These are phyloP conservation scores for Helichrysum umbraculigerum DNA, from an alignment of 129 eudicot species.

Conservation along the genomic window DNA sequence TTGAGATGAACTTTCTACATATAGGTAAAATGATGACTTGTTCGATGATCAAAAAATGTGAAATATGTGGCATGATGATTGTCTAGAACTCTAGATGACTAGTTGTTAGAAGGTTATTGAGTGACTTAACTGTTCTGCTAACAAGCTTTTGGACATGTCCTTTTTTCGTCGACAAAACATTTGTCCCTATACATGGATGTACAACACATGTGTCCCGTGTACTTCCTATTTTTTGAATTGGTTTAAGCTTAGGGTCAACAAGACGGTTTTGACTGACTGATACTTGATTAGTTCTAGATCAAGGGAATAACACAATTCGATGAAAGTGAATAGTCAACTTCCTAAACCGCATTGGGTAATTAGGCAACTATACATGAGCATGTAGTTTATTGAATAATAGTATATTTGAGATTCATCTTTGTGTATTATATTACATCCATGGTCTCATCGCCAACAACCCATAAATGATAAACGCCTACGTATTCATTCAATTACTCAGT, in stretches of 20 bases:
- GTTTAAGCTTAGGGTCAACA: neutral
- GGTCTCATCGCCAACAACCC: neutral
- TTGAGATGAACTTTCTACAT: too few species aligned
- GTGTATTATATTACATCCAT: conserved; percentile 4
- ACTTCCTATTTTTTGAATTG: neutral
- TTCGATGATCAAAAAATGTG: too few species aligned
- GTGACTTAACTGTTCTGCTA: neutral
- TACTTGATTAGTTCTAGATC: neutral
- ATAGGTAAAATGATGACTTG: too few species aligned
- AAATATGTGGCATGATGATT: too few species aligned
- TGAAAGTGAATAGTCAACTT: neutral
- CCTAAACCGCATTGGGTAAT: conserved; percentile 2
- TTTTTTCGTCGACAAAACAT: too few species aligned
- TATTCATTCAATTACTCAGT: neutral
- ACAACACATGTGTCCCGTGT: neutral
- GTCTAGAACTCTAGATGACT: too few species aligned
- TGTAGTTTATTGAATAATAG: neutral
- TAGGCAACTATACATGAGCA: neutral
- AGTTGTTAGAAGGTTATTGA: neutral
- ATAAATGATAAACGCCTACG: neutral
- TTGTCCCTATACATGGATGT: too few species aligned
- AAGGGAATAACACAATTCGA: neutral
- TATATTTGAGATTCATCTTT: neutral
- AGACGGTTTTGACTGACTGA: neutral
- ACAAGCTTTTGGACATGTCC: neutral